Base-by-base conservation (phyloP, 2,329 filamentous ascomycete species). In the Neoarthrinium moseri region DNA sequence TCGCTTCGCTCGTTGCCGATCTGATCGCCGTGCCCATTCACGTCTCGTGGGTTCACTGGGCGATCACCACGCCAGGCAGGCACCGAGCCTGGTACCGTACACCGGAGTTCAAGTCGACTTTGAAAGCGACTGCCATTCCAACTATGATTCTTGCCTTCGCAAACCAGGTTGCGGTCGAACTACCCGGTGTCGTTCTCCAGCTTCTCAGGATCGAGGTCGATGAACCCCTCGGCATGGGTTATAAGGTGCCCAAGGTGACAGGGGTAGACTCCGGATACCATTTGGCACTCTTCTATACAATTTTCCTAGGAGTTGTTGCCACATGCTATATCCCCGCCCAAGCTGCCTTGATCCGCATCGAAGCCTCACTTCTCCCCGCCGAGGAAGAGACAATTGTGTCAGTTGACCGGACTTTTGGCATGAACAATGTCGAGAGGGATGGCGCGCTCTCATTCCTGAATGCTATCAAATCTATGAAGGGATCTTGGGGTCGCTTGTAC, bases 361-460 rank as follows among this genome's bases (percentile, higher is more conserved):
- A 95, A 62, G 89, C 90, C 5, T 91, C 88, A 38, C 81, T 95
- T 56, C 81, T 96, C 4, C 79, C 89, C 1, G 83, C 87, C 46
- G 83, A 87, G n/a, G 78, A 90, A 53, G 83, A 91, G 66, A 81
- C 88, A 18, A 87, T 96, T 52, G 83, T 96, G 41, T 83, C 87
- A 30, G 94, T 96, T 56, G 91, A 96, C 72, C 86, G 89, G 50
- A 84, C 83, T 29, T 91, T 94, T 57, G 87, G 87, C 53, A 84
- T 82, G 15, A 76, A 79, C 48, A 74, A 86, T 38, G 71, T 87
- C 13, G 83, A 80, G 45, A 87, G 85, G 43, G 78, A 74, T 51
- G 85, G 87, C 54, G 81, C 80, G 53, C 74, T 88, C 49, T 79
- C 86, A 24, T 78, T 91, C 57, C 60, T 77, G 24, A 84, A 91